Conservation (phyloP, 176 grass and related monocot genomes). For the Phyllostachys edulis region DNA sequence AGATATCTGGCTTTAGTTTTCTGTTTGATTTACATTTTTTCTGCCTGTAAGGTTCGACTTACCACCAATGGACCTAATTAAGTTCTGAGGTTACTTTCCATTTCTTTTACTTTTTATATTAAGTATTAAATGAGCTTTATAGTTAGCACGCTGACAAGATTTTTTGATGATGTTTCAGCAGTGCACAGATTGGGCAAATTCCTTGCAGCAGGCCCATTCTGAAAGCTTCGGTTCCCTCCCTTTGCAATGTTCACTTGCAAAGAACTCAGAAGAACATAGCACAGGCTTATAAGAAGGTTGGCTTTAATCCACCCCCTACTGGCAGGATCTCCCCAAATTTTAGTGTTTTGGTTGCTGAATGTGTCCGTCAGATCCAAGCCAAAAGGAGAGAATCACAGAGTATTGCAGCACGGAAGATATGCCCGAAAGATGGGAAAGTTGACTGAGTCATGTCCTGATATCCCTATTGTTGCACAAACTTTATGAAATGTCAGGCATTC, state of each 20-base stretch:
- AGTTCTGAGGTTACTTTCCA: background rate
- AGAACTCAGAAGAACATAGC: slow-evolving; percentile 56
- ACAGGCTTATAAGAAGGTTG: slow-evolving; percentile 71
- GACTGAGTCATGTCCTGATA: slow-evolving; percentile 28
- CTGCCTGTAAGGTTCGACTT: background rate
- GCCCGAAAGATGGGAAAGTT: slow-evolving; percentile 51
- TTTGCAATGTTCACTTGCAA: slow-evolving; percentile 68
- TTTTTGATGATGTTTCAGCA: slow-evolving; percentile 39
- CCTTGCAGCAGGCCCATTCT: slow-evolving; percentile 68
- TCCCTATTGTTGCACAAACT: slow-evolving; percentile 25
- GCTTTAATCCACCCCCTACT: slow-evolving; percentile 52
- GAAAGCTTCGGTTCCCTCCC: slow-evolving; percentile 62
- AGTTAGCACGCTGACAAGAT: slow-evolving; percentile 23
- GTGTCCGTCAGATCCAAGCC: slow-evolving; percentile 75
- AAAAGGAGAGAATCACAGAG: slow-evolving; percentile 53
- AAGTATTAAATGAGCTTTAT: slow-evolving; percentile 13
- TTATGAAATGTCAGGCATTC: slow-evolving; percentile 20
- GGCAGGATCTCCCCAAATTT: slow-evolving; percentile 59
- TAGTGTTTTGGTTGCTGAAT: slow-evolving; percentile 66
- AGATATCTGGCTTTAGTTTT: background rate
- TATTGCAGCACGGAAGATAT: slow-evolving; percentile 24
- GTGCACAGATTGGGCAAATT: slow-evolving; percentile 54
- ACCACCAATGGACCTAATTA: background rate
- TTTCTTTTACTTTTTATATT: slow-evolving; percentile 3
- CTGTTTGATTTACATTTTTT: background rate